Evolutionary conservation across 495 filamentous ascomycete species (phyloP).

Genomic region (Pyrenopolyporus hunteri): DNA sequence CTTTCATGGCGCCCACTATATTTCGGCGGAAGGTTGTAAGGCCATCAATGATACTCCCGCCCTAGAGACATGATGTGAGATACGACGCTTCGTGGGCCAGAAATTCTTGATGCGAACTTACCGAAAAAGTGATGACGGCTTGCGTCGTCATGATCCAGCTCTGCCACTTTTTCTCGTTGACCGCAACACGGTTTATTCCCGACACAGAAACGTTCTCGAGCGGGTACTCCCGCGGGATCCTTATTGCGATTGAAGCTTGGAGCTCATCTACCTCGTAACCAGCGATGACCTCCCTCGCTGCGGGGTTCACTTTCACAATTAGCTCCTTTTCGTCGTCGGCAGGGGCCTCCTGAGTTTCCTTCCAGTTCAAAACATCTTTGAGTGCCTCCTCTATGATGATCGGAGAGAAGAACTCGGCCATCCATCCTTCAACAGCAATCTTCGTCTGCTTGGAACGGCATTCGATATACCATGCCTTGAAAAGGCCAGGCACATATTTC

Average conservation of each 20-base stretch:
- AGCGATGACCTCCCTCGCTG: conserved; percentile 75
- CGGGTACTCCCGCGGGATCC: conserved; percentile 80
- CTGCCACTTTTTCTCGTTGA: conserved; percentile 89
- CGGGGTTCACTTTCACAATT: conserved; percentile 70
- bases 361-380: conserved; percentile 74
- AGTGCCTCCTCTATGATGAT: conserved; percentile 75
- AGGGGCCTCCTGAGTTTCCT: conserved; percentile 56
- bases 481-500: conserved; percentile 73
- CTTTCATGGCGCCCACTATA: conserved; percentile 83
- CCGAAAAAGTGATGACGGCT: conserved; percentile 88
- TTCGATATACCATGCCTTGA: conserved; percentile 87
- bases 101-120: conserved; percentile 39
- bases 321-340: conserved; percentile 74
- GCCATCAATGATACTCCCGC: conserved; percentile 83
- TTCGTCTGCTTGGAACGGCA: conserved; percentile 75
- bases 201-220: conserved; percentile 77
- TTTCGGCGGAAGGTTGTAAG: conserved; percentile 82
- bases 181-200: conserved; percentile 79
- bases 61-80: conserved; percentile 48
- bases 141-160: conserved; percentile 84
- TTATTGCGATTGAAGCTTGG: conserved; percentile 75
- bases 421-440: conserved; percentile 77
- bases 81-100: not conserved
- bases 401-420: conserved; percentile 84
- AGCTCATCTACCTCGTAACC: conserved; percentile 88